Percentiles rank a stretch among this genome's conserved stretches.
Conservation (phyloP, 371 early-diverging fungal species). For the Mucor indicus region DNA sequence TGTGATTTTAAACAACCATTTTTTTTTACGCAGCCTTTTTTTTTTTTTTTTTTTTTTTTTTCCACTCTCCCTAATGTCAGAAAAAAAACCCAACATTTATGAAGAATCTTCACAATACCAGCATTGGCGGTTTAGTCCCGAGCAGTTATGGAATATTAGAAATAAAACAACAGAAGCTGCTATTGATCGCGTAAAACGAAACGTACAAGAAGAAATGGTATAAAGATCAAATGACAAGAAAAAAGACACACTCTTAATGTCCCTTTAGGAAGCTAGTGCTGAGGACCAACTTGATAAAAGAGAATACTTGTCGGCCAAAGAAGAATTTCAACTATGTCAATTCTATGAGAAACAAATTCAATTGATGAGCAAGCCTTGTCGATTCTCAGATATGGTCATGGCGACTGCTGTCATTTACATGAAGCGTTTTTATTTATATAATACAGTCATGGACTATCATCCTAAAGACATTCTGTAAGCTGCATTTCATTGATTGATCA, state of each 20-base stretch:
- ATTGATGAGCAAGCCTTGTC: conserved; percentile 20
- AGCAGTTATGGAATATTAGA: conserved; percentile 59
- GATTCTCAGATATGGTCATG: conserved; percentile 18
- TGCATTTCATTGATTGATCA: neutral
- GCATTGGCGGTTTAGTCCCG: conserved; percentile 71
- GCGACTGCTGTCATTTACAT: conserved; percentile 88
- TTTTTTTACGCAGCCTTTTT: neutral
- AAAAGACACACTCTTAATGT: neutral
- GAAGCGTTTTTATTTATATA: conserved; percentile 87
- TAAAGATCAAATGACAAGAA: neutral
- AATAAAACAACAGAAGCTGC: conserved; percentile 55
- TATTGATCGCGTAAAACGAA: conserved; percentile 53
- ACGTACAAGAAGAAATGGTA: conserved; percentile 54
- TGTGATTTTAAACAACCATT: no score
- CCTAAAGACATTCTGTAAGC: conserved; percentile 78
- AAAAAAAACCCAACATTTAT: conserved; percentile 27
- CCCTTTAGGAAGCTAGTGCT: neutral
- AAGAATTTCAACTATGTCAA: conserved; percentile 48
- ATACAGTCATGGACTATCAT: conserved; percentile 87
- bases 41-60: neutral
- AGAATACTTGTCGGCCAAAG: conserved; percentile 49
- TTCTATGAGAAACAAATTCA: conserved; percentile 48
- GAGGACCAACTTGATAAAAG: conserved; percentile 7
- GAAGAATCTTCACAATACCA: conserved; percentile 66
- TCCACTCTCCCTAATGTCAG: neutral